Evolutionary conservation across 805 yeast genomes (phyloP).

Genomic region (Komagataella pseudopastoris): DNA sequence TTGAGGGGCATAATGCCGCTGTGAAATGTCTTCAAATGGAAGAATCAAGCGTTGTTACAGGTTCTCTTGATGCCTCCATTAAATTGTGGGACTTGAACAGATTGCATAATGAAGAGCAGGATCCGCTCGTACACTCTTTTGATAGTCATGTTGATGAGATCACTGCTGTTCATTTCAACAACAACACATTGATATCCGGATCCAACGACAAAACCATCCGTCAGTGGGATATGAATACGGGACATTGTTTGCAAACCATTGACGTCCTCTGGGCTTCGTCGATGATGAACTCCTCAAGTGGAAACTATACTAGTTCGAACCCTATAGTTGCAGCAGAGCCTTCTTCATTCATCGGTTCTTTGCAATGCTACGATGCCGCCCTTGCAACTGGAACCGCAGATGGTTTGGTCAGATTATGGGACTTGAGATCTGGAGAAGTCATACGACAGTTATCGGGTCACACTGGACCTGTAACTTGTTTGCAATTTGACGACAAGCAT

Average conservation of each 20-base stretch:
- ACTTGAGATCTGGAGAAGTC: conserved; percentile 55
- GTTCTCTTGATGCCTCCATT: conserved; percentile 50
- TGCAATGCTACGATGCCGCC: conserved; percentile 66
- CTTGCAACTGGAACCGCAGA: conserved; percentile 70
- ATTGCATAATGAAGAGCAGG: conserved; percentile 13
- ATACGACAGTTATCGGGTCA: conserved; percentile 52
- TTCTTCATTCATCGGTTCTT: conserved; percentile 41
- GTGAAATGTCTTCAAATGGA: conserved; percentile 50
- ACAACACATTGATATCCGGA: conserved; percentile 46
- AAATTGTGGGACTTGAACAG: conserved; percentile 43
- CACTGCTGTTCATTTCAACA: conserved; percentile 45
- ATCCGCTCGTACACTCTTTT: conserved; percentile 31
- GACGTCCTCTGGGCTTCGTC: conserved; percentile 52
- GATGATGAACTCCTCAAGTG: conserved; percentile 11
- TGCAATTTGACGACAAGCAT: conserved; percentile 57
- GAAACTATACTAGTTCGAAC: neutral
- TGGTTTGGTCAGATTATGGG: conserved; percentile 69
- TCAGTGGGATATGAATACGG: conserved; percentile 61
- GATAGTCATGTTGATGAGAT: conserved; percentile 57
- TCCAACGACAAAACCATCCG: conserved; percentile 61
- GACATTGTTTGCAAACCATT: conserved; percentile 55
- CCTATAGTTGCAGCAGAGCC: conserved; percentile 3
- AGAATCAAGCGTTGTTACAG: conserved; percentile 33
- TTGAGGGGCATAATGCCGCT: conserved; percentile 49
- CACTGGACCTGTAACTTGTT: conserved; percentile 51